Evolutionary conservation across 2,329 filamentous ascomycete species (phyloP).

Genomic region (Mycosphaerella arachidis): DNA sequence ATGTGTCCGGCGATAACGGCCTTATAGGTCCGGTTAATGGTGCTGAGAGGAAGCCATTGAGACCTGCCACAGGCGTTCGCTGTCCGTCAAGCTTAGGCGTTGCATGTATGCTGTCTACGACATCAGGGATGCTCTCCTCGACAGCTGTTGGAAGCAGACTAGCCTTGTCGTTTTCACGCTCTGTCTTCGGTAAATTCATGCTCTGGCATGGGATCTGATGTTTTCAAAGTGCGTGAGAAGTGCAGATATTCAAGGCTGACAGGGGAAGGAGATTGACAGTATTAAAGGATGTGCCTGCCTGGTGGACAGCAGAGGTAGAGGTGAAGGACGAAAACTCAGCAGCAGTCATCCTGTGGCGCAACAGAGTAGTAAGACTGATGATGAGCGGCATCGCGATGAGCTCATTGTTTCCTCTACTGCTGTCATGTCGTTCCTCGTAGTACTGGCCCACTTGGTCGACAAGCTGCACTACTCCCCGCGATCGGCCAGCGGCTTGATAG

Average conservation of each 20-base stretch:
- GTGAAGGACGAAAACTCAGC: neutral
- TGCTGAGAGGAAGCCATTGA: slow-evolving; percentile 25
- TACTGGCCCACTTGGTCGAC: slow-evolving; percentile 1
- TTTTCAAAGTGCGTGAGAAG: neutral
- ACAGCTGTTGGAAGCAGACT: slow-evolving; percentile 1
- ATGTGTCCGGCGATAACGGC: slow-evolving; percentile 41
- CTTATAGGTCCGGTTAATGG: slow-evolving; percentile 30
- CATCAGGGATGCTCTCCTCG: neutral
- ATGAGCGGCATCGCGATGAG: neutral
- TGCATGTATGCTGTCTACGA: neutral
- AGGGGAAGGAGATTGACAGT: neutral
- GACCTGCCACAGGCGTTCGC: slow-evolving; percentile 3
- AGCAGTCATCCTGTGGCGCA: neutral
- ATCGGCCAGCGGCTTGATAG: neutral
- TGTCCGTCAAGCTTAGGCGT: slow-evolving; percentile 7
- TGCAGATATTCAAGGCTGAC: neutral
- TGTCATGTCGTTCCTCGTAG: neutral
- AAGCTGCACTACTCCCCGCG: neutral
- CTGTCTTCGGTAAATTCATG: slow-evolving; percentile 17
- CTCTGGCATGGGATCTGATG: slow-evolving; percentile 8
- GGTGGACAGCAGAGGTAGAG: neutral
- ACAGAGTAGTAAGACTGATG: neutral
- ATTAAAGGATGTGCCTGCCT: neutral
- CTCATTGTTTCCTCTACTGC: neutral
- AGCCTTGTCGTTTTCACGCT: slow-evolving; percentile 14